These are phyloP conservation scores for Suillus spraguei DNA, from an alignment of 768 basidiomycete genomes.

Conservation along the genomic window DNA sequence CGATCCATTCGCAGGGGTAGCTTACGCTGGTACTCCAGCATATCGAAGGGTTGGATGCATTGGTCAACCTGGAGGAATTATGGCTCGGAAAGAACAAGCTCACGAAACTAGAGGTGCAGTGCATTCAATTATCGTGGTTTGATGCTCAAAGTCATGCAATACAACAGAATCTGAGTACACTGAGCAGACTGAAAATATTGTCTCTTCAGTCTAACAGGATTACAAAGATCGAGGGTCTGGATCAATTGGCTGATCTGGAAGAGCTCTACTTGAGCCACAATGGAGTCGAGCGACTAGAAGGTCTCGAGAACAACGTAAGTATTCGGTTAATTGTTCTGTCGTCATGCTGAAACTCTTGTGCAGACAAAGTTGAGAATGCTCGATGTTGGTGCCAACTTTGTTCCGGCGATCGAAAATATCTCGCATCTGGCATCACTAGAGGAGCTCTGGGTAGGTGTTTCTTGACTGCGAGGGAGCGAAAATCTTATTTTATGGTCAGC, in stretches of 20 bases:
- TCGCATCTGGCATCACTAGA: slow-evolving; percentile 78
- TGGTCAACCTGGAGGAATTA: slow-evolving; percentile 86
- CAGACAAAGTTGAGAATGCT: slow-evolving; percentile 77
- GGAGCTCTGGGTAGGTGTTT: slow-evolving; percentile 84
- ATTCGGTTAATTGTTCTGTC: not conserved
- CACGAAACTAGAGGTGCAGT: slow-evolving; percentile 71
- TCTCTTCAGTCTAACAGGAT: slow-evolving; percentile 95
- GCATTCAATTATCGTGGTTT: slow-evolving; percentile 4
- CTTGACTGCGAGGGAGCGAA: not conserved
- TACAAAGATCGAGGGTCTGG: slow-evolving; percentile 82
- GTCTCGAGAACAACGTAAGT: slow-evolving; percentile 80
- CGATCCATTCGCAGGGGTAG: not conserved
- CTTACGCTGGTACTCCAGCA: slow-evolving; percentile 46
- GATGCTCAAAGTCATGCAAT: not conserved
- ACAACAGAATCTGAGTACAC: slow-evolving; percentile 62
- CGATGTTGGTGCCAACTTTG: slow-evolving; percentile 86
- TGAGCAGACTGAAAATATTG: slow-evolving; percentile 80
- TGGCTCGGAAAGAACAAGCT: slow-evolving; percentile 99
- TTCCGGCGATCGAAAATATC: slow-evolving; percentile 78
- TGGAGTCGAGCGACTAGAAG: slow-evolving; percentile 81
- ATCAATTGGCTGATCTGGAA: slow-evolving; percentile 71
- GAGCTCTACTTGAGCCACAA: slow-evolving; percentile 96
- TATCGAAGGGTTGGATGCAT: slow-evolving; percentile 83
- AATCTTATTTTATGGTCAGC: slow-evolving; percentile 44
- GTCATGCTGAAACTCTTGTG: not conserved